Evolutionary conservation across 176 grass and related monocot genomes (phyloP).

Genomic region (Cenchrus americanus): DNA sequence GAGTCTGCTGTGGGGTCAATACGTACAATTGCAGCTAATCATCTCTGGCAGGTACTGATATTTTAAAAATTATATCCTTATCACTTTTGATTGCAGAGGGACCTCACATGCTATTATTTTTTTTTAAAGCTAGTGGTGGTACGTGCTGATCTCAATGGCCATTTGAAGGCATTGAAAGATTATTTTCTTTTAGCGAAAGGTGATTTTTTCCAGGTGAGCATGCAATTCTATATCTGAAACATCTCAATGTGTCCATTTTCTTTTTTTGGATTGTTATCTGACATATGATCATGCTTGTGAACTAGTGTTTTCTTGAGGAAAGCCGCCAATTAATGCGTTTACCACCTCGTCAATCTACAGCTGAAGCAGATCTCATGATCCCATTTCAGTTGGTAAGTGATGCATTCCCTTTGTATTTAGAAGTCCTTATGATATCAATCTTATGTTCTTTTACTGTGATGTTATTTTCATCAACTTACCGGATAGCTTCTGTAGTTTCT

Average conservation of each 20-base stretch:
- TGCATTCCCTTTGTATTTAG: slow-evolving; percentile 1
- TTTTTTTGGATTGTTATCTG: slow-evolving; percentile 21
- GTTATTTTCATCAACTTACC: slow-evolving; percentile 16
- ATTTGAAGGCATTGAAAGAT: slow-evolving; percentile 96
- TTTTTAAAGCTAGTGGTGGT: slow-evolving; percentile 93
- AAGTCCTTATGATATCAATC: slow-evolving; percentile 22
- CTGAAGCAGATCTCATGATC: slow-evolving; percentile 96
- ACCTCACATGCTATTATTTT: slow-evolving; percentile 41
- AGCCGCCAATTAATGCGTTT: slow-evolving; percentile 87
- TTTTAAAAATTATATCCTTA: slow-evolving; percentile 32
- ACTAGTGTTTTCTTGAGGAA: slow-evolving; percentile 98
- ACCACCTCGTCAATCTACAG: slow-evolving; percentile 95
- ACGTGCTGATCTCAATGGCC: slow-evolving; percentile 93
- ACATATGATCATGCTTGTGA: slow-evolving; percentile 36
- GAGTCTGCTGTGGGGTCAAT: slow-evolving; percentile 93
- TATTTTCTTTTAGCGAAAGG: slow-evolving; percentile 99
- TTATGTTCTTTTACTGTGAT: background rate
- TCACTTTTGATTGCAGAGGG: slow-evolving; percentile 39
- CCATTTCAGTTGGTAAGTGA: slow-evolving; percentile 93
- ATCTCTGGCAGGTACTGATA: slow-evolving; percentile 88
- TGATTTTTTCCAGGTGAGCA: slow-evolving; percentile 96
- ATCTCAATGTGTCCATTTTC: background rate
- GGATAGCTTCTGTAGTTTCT: background rate
- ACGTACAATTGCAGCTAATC: slow-evolving; percentile 91
- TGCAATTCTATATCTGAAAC: background rate